Evolutionary conservation across 1,139 yeast genomes (phyloP), one percentile per base, ranked within the genome.

Genomic region (Wickerhamomyces sp.): DNA sequence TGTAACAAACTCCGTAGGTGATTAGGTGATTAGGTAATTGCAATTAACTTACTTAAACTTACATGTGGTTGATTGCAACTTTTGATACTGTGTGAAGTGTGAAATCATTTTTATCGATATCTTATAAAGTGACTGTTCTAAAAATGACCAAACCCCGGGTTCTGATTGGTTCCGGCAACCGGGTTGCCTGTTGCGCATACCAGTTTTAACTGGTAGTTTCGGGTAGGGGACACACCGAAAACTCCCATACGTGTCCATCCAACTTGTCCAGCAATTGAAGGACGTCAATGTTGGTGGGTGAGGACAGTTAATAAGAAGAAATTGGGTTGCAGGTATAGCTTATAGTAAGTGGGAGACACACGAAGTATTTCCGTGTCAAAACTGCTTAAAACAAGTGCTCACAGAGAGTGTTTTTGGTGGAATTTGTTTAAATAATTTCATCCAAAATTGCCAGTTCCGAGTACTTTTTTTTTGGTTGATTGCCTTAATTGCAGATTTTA

Each of bases 111-210:
- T 24, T 6, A 13, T 5, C n/a, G n/a, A n/a, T n/a, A n/a, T n/a
- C n/a, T n/a, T n/a, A n/a, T n/a, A n/a, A n/a, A n/a, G n/a, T n/a
- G n/a, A n/a, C n/a, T n/a, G n/a, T n/a, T n/a, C 27, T 6, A 5
- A 12, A 16, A 16, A 22, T 39, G 26, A 39, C 42, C 28, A 39
- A 39, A 32, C 28, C 22, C 22, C 12, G 28, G 15, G 5, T 20
- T 9, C 25, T 36, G 32, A 39, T 39, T 39, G 42, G 42, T 37
- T 32, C 20, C 28, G n/a, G n/a, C n/a, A n/a, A n/a, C n/a, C n/a
- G n/a, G n/a, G n/a, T n/a, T n/a, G n/a, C n/a, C n/a, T n/a, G n/a
- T n/a, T n/a, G n/a, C n/a, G n/a, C n/a, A n/a, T n/a, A n/a, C n/a
- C n/a, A n/a, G n/a, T 22, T 22, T 8, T 12, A 22, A 22, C 25